A percentile compares a stretch with the other conserved stretches of the same genome.
Conservation (phyloP, 2,329 filamentous ascomycete species). For the Fusarium clavum region DNA sequence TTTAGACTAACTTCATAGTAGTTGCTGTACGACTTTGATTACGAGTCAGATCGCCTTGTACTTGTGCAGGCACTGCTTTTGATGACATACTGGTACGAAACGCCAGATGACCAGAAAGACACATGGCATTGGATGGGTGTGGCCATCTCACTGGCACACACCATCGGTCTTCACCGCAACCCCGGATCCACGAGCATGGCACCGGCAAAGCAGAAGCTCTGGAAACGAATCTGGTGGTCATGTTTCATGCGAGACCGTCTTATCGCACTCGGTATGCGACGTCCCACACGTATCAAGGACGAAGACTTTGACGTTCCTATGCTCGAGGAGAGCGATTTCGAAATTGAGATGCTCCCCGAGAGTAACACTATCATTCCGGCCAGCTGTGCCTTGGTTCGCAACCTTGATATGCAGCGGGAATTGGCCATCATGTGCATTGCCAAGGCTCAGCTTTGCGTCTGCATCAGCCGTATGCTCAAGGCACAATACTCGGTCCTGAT, state of each 20-base stretch:
- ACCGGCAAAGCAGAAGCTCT: constrained; percentile 78
- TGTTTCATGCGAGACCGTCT: constrained; percentile 95
- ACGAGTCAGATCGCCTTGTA: constrained; percentile 88
- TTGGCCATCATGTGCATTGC: constrained; percentile 90
- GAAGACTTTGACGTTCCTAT: constrained; percentile 95
- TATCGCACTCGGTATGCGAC: constrained; percentile 92
- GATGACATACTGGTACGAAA: constrained; percentile 99
- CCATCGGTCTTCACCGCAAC: constrained; percentile 91
- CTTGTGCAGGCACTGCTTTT: constrained; percentile 89
- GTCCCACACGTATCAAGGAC: constrained; percentile 91
- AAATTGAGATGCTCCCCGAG: constrained; percentile 75
- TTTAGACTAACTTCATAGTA: constrained; percentile 50
- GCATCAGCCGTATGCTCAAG: constrained; percentile 88
- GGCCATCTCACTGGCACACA: constrained; percentile 90
- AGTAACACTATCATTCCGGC: constrained; percentile 75
- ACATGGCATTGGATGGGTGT: constrained; percentile 99
- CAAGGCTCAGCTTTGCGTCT: constrained; percentile 89
- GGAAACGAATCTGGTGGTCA: constrained; percentile 98
- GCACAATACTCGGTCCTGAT: constrained; percentile 94
- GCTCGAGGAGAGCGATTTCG: constrained; percentile 86
- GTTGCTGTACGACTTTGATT: constrained; percentile 95
- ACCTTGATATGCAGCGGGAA: constrained; percentile 78
- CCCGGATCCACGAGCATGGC: constrained; percentile 82
- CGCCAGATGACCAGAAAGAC: constrained; percentile 95
- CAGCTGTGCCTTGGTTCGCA: constrained; percentile 77